These are phyloP conservation scores for Leucaena leucocephala DNA, from an alignment of 306 rosid species.

Conservation along the genomic window DNA sequence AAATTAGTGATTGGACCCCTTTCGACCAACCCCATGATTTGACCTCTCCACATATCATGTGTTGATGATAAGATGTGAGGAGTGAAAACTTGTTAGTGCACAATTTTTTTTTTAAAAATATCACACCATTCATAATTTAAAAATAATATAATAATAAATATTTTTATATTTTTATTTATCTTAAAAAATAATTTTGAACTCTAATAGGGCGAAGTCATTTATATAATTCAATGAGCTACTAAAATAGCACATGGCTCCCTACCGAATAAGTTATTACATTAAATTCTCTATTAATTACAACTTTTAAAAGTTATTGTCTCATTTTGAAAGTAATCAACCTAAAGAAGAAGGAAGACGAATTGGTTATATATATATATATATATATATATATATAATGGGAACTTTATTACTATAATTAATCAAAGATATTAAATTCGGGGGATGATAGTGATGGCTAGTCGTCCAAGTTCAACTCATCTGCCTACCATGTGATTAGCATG, in stretches of 20 bases:
- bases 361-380: not conserved
- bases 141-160: too few relatives aligned
- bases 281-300: not conserved
- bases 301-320: not conserved
- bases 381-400: not conserved
- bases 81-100: too few relatives aligned
- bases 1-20: too few relatives aligned
- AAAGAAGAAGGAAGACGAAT: not conserved
- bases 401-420: not conserved
- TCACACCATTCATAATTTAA: too few relatives aligned
- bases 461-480: not conserved
- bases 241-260: not conserved
- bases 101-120: too few relatives aligned
- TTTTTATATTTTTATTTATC: too few relatives aligned
- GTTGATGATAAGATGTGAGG: too few relatives aligned
- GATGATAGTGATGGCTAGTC: not conserved
- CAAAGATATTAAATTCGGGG: not conserved
- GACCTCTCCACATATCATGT: too few relatives aligned
- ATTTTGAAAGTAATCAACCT: not conserved
- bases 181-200: too few relatives aligned
- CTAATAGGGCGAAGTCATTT: too few relatives aligned
- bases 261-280: not conserved
- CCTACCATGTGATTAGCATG: not conserved
- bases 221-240: not conserved
- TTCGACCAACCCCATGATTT: too few relatives aligned